Conservation (phyloP, 2,329 filamentous ascomycete species). For the Fusarium sp. region DNA sequence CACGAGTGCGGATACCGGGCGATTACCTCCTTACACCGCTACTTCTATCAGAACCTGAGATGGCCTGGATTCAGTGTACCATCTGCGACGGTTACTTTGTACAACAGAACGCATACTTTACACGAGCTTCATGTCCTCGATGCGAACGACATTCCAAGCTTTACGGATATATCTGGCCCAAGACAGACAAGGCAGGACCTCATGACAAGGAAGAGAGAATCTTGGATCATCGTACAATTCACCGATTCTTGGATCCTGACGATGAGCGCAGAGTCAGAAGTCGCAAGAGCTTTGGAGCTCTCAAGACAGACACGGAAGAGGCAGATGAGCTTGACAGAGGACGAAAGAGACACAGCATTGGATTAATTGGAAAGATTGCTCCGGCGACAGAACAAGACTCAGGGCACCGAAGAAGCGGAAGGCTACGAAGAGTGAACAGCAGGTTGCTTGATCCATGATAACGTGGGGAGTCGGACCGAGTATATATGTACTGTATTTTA, state of each 20-base stretch:
- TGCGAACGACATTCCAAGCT: constrained; percentile 96
- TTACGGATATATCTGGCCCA: constrained; percentile 95
- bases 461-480: constrained; percentile 6
- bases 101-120: constrained; percentile 88
- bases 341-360: constrained; percentile 35
- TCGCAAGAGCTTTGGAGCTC: constrained; percentile 49
- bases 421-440: constrained; percentile 51
- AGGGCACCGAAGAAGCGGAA: constrained; percentile 50
- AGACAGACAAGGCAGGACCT: constrained; percentile 84
- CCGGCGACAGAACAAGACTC: constrained; percentile 32
- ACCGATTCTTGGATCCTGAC: constrained; percentile 80
- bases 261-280: constrained; percentile 71
- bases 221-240: constrained; percentile 86
- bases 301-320: constrained; percentile 44
- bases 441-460: constrained; percentile 44
- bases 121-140: constrained; percentile 84
- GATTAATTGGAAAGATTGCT: constrained; percentile 14
- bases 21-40: constrained; percentile 86
- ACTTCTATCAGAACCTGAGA: constrained; percentile 78
- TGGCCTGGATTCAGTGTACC: constrained; percentile 88
- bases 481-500: constrained; percentile 1
- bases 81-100: constrained; percentile 87
- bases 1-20: constrained; percentile 67
- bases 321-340: constrained; percentile 40
- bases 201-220: constrained; percentile 77